Evolutionary conservation across 805 yeast genomes (phyloP).

Genomic region (Hagleromyces aurorensis): DNA sequence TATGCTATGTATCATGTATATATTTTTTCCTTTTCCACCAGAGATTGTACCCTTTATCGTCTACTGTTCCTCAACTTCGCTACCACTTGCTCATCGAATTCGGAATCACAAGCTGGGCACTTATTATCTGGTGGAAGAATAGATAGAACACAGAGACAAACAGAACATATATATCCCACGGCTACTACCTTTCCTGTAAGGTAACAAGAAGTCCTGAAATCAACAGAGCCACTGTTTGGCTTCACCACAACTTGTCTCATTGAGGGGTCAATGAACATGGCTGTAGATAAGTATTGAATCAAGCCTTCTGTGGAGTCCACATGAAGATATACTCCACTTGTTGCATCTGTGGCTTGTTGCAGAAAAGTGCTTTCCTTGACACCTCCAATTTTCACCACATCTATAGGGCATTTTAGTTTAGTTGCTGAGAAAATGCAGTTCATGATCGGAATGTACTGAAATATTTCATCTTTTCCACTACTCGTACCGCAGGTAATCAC

Average conservation of each 20-base stretch:
- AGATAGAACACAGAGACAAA: conserved; percentile 75
- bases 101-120: conserved; percentile 85
- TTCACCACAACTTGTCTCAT: conserved; percentile 66
- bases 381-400: conserved; percentile 67
- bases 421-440: conserved; percentile 94
- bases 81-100: conserved; percentile 59
- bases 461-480: conserved; percentile 64
- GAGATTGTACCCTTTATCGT: conserved; percentile 31
- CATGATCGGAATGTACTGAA: conserved; percentile 89
- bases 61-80: conserved; percentile 42
- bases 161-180: conserved; percentile 90
- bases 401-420: conserved; percentile 81
- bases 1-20: no score
- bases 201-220: conserved; percentile 92
- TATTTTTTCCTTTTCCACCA: no score
- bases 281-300: conserved; percentile 73
- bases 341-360: conserved; percentile 94
- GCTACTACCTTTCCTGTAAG: conserved; percentile 86
- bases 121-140: conserved; percentile 53
- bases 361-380: conserved; percentile 60
- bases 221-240: conserved; percentile 80
- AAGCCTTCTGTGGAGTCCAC: conserved; percentile 66
- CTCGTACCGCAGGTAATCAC: conserved; percentile 41
- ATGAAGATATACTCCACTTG: conserved; percentile 77
- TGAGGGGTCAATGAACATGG: conserved; percentile 80